A percentile compares a stretch with the other conserved stretches of the same genome.
Evolutionary conservation across 306 rosid genomes (phyloP).

Genomic region (Gynostemma pentaphyllum): DNA sequence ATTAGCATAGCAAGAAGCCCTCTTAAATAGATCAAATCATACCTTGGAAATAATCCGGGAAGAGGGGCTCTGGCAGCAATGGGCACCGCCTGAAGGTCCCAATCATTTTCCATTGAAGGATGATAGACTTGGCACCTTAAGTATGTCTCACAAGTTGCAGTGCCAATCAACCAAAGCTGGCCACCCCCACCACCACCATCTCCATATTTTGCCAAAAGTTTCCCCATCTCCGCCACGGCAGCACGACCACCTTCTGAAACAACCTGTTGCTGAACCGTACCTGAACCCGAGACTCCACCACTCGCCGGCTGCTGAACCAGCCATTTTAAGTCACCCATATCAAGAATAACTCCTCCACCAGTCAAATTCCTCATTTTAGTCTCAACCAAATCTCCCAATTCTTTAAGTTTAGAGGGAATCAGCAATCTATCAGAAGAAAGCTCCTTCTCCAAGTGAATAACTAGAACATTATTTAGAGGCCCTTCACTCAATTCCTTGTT

Average conservation of each 20-base stretch:
- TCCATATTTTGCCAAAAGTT: conserved; percentile 45
- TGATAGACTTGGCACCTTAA: conserved; percentile 99
- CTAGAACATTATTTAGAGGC: conserved; percentile 31
- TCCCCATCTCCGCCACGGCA: conserved; percentile 68
- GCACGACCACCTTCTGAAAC: conserved; percentile 65
- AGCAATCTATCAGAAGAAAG: conserved; percentile 44
- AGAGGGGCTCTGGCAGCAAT: conserved; percentile 53
- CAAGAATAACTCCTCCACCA: conserved; percentile 44
- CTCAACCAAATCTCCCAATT: conserved; percentile 59
- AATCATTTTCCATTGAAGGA: conserved; percentile 90
- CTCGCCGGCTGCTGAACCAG: conserved; percentile 53
- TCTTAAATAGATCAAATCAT: conserved; percentile 9
- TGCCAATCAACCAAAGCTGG: conserved; percentile 76
- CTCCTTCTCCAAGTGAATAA: conserved; percentile 68
- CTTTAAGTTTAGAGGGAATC: conserved; percentile 37
- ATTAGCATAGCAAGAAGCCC: background rate
- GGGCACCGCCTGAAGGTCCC: conserved; percentile 97
- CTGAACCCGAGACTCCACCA: conserved; percentile 27
- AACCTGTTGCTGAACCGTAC: conserved; percentile 38
- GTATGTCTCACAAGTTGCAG: conserved; percentile 95
- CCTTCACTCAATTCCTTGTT: conserved; percentile 52
- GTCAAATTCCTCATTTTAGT: conserved; percentile 23
- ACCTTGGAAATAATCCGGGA: conserved; percentile 70
- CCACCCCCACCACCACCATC: conserved; percentile 27
- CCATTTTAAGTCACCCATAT: conserved; percentile 94